Conservation (phyloP, 164 flowering plant genomes). For the Akebia trifoliata region DNA sequence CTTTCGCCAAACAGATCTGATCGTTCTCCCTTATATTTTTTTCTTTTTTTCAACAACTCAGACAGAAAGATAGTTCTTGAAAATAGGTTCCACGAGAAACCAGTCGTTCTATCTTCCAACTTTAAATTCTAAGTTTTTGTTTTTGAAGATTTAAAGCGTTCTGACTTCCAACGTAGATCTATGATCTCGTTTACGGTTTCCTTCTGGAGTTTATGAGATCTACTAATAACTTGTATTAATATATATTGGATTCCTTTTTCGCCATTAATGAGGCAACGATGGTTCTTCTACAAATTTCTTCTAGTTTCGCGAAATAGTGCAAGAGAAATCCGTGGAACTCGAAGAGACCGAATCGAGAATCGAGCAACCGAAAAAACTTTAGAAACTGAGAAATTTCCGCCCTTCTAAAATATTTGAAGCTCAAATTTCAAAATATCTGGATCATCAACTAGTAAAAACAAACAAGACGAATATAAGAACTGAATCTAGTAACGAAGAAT, state of each 20-base stretch:
- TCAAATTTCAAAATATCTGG: too few species aligned
- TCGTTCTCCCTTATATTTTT: neutral
- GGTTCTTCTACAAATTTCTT: neutral
- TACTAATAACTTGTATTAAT: too few species aligned
- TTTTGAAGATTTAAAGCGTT: neutral
- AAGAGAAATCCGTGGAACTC: neutral
- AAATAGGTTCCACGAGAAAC: neutral
- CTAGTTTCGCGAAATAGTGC: neutral
- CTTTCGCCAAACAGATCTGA: neutral
- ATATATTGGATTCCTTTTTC: too few species aligned
- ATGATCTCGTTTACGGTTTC: neutral
- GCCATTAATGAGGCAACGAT: neutral
- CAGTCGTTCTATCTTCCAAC: neutral
- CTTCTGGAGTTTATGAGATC: neutral
- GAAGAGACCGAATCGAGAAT: too few species aligned
- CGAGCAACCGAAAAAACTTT: too few species aligned
- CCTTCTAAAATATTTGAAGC: too few species aligned
- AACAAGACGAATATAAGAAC: too few species aligned
- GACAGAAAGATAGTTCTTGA: neutral
- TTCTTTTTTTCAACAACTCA: neutral
- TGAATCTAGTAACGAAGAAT: too few species aligned
- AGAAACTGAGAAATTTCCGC: too few species aligned
- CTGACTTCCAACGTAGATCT: neutral
- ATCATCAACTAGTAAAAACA: too few species aligned
- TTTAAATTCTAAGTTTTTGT: neutral